Conservation (phyloP, 2,329 filamentous ascomycete genomes). For the Apiospora hydei region DNA sequence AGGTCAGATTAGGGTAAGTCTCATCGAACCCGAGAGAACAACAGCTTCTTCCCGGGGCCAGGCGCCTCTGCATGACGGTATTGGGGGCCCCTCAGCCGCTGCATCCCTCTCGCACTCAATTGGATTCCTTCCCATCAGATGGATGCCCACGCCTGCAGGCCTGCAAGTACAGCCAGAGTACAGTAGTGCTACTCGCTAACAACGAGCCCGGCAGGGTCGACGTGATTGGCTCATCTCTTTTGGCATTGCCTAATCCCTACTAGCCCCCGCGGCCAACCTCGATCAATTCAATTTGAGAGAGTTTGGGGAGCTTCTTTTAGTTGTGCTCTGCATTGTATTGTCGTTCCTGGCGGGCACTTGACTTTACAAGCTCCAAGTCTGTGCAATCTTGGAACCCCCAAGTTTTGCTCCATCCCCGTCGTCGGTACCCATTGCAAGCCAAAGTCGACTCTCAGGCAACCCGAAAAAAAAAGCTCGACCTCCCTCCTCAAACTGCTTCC, state of each 20-base stretch:
- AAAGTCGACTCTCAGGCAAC: constrained; percentile 19
- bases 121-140: neutral
- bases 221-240: constrained; percentile 17
- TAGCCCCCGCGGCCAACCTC: neutral
- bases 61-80: neutral
- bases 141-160: neutral
- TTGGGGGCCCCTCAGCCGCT: constrained; percentile 2
- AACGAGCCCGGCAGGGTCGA: neutral
- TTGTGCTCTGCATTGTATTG: constrained; percentile 21
- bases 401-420: constrained; percentile 22
- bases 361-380: constrained; percentile 25
- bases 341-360: constrained; percentile 27
- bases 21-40: neutral
- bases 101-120: neutral
- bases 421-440: constrained; percentile 22
- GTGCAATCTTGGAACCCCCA: constrained; percentile 24
- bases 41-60: constrained; percentile 10
- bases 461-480: constrained; percentile 25
- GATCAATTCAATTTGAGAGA: constrained; percentile 17
- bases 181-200: neutral
- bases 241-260: neutral
- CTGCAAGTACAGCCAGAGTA: neutral
- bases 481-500: constrained; percentile 22
- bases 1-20: neutral
- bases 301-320: constrained; percentile 1